Evolutionary conservation across 2,329 filamentous ascomycete species (phyloP), one percentile per base, ranked within the genome.

Genomic region (Pseudocercospora pini-densiflorae): DNA sequence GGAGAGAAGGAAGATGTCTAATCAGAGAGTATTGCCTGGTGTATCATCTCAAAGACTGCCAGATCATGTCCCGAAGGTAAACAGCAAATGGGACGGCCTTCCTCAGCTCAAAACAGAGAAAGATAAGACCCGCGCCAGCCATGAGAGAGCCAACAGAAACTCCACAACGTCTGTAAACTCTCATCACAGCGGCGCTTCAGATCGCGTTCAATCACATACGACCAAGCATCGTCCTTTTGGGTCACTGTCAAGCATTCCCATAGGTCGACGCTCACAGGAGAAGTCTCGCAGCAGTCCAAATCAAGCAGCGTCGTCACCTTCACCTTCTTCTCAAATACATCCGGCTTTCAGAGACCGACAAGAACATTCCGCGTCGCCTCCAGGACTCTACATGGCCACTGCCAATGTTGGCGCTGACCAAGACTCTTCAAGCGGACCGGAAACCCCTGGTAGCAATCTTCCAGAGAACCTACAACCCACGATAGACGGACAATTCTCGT

Each of bases 11-110:
- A 70, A 66, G 33, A 36, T 63, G 43, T 63, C 65, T 1, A 80
- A 81, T 73, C 80, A 76, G 68, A 82, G 78, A 70, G 77, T 78
- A 40, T 66, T 81, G 59, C 74, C 79, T 1, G 76, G 78, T 49
- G 75, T 82, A 1, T 80, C 81, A 5, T 71, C 77, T 5, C 79
- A 82, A 66, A 84, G 82, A 68, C 77, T 86, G 43, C 84, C 84
- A 5, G 70, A 78, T 3, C 77, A 76, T 62, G 82, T 86, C 1
- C 84, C 84, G 21, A 85, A 82, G 68, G 84, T 85, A 40, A 86
- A 86, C 66, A 82, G 82, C 29, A 86, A 83, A 74, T 86, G 84
- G 84, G 81, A 86, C 69, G 84, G 84, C 9, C 72, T 86, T 7
- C 84, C 84, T 12, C 78, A 82, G 23, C 67, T 73, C 0, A 76